Conservation (phyloP, 345 rosid species). For the Gossypium sturtianum region DNA sequence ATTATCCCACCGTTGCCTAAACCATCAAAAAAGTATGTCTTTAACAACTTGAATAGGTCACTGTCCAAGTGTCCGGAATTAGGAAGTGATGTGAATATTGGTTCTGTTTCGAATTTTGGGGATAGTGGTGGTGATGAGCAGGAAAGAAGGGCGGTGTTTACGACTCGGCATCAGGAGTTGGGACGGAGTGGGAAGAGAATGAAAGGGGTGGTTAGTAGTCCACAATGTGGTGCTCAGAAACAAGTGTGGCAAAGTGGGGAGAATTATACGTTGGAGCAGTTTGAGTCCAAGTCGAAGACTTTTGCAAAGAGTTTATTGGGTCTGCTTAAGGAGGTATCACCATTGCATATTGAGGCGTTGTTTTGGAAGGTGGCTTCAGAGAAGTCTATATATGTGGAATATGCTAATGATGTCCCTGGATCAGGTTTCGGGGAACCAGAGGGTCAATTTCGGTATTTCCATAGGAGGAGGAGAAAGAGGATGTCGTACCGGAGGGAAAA, state of each 20-base stretch:
- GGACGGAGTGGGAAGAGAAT: slow-evolving; percentile 57
- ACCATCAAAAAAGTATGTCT: slow-evolving; percentile 84
- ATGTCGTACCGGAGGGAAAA: slow-evolving; percentile 57
- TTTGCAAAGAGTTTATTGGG: slow-evolving; percentile 69
- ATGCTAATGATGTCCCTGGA: slow-evolving; percentile 99
- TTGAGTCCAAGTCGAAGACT: slow-evolving; percentile 76
- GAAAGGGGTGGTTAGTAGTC: slow-evolving; percentile 40
- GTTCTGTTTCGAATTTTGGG: slow-evolving; percentile 21
- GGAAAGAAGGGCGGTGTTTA: slow-evolving; percentile 75
- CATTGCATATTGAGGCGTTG: slow-evolving; percentile 68
- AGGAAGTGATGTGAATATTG: slow-evolving; percentile 35
- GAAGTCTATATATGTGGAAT: slow-evolving; percentile 82
- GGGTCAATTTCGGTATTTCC: slow-evolving; percentile 53
- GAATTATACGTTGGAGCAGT: slow-evolving; percentile 87
- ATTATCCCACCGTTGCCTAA: slow-evolving; percentile 90
- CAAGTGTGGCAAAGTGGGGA: slow-evolving; percentile 99
- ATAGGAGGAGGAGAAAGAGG: slow-evolving; percentile 52
- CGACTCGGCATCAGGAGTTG: slow-evolving; percentile 95
- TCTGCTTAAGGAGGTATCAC: slow-evolving; percentile 60
- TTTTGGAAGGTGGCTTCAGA: slow-evolving; percentile 90
- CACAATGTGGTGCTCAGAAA: slow-evolving; percentile 49
- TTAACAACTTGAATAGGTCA: slow-evolving; percentile 72
- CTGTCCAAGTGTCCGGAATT: slow-evolving; percentile 72
- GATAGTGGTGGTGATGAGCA: slow-evolving; percentile 28
- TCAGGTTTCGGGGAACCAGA: slow-evolving; percentile 89